Evolutionary conservation across 495 filamentous ascomycete species (phyloP).

Genomic region (Lophiotrema nucula): DNA sequence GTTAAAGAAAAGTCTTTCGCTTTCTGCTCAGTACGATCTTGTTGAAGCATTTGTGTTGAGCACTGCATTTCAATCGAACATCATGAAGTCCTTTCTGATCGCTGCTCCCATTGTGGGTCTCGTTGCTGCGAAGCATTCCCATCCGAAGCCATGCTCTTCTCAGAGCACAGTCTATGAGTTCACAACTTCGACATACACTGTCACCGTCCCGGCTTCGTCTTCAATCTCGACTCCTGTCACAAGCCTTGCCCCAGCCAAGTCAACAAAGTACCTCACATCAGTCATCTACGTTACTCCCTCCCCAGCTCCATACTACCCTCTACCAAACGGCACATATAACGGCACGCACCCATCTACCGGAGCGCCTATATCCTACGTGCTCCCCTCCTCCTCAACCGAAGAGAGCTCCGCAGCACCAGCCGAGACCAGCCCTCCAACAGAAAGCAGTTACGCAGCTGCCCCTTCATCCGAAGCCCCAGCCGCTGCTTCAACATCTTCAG

Average conservation of each 20-base stretch:
- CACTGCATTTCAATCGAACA: neutral
- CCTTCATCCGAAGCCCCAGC: neutral
- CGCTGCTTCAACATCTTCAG: neutral
- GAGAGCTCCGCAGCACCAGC: neutral
- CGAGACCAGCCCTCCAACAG: neutral
- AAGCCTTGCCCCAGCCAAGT: neutral
- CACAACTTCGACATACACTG: slow-evolving; percentile 14
- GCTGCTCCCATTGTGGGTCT: slow-evolving; percentile 20
- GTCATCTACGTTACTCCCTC: slow-evolving; percentile 11
- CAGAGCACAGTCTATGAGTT: neutral
- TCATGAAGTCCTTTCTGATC: slow-evolving; percentile 26
- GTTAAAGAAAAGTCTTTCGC: neutral
- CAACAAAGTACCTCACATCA: slow-evolving; percentile 5
- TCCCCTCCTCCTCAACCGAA: slow-evolving; percentile 7
- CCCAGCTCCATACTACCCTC: neutral
- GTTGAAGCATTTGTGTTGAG: slow-evolving; percentile 12
- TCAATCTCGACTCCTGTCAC: neutral
- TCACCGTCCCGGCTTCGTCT: slow-evolving; percentile 3
- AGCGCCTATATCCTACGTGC: neutral
- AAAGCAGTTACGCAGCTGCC: neutral
- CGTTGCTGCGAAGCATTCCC: slow-evolving; percentile 6
- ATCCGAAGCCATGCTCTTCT: neutral
- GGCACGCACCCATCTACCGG: neutral
- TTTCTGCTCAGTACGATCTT: neutral
- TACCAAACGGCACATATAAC: slow-evolving; percentile 7